Evolutionary conservation across 1,284 basidiomycete species (phyloP).

Genomic region (Ceratobasidium theobromae): DNA sequence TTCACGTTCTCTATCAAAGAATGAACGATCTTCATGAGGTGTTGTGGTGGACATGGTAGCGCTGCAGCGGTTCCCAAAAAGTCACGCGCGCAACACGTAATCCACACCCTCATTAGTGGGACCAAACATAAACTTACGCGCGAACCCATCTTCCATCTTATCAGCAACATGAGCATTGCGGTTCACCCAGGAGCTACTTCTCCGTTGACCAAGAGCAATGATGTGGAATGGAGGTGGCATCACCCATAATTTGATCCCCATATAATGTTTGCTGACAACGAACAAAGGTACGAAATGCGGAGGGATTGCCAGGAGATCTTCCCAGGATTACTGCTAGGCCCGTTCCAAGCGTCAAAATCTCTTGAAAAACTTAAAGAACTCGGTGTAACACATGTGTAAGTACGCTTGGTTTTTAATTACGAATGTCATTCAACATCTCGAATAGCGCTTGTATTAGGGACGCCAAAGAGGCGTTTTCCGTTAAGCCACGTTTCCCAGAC

Average conservation of each 20-base stretch:
- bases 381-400: slow-evolving; percentile 85
- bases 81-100: slow-evolving; percentile 16
- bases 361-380: slow-evolving; percentile 63
- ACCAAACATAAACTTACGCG: slow-evolving; percentile 7
- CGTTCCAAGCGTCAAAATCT: slow-evolving; percentile 84
- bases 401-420: slow-evolving; percentile 32
- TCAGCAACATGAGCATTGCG: slow-evolving; percentile 7
- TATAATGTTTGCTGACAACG: not conserved
- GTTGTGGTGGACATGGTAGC: slow-evolving; percentile 45
- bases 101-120: slow-evolving; percentile 14
- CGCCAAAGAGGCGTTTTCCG: slow-evolving; percentile 82
- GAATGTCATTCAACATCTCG: not conserved
- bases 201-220: not conserved
- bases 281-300: slow-evolving; percentile 88
- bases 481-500: slow-evolving; percentile 81
- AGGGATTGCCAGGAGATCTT: slow-evolving; percentile 90
- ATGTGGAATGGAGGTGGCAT: slow-evolving; percentile 28
- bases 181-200: not conserved
- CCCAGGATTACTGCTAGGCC: slow-evolving; percentile 80
- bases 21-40: slow-evolving; percentile 58
- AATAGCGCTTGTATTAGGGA: slow-evolving; percentile 83
- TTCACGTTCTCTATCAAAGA: slow-evolving; percentile 78
- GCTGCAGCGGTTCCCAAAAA: not conserved
- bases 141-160: slow-evolving; percentile 6
- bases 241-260: not conserved